A percentile compares a stretch with the other conserved stretches of the same genome.
Evolutionary conservation across 202 grass and related monocot species (phyloP).

Genomic region (Carex sylvatica): DNA sequence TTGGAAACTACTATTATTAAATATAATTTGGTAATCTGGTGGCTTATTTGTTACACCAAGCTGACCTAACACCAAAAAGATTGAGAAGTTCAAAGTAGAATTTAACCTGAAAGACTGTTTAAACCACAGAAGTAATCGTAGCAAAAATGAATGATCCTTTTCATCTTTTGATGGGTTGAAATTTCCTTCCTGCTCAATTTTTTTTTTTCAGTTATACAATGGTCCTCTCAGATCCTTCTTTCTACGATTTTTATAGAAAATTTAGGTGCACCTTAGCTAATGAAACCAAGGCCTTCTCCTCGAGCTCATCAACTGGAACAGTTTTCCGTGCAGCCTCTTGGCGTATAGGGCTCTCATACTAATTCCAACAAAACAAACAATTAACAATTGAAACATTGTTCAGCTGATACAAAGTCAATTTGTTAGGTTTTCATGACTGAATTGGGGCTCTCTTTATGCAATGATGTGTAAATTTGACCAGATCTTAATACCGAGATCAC

Average conservation of each 20-base stretch:
- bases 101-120: slow-evolving; percentile 96
- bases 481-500: too few relatives aligned
- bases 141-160: slow-evolving; percentile 76
- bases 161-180: slow-evolving; percentile 79
- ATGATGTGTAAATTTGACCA: too few relatives aligned
- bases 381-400: slow-evolving; percentile 11
- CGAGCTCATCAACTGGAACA: slow-evolving; percentile 67
- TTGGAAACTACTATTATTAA: neutral
- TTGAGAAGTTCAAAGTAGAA: slow-evolving; percentile 16
- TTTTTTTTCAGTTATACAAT: slow-evolving; percentile 35
- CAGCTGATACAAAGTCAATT: neutral
- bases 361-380: slow-evolving; percentile 28
- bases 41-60: neutral
- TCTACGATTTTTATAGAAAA: slow-evolving; percentile 4
- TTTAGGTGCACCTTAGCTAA: slow-evolving; percentile 66
- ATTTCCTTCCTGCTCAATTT: slow-evolving; percentile 70
- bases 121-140: slow-evolving; percentile 95
- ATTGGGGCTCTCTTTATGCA: neutral
- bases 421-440: slow-evolving; percentile 5
- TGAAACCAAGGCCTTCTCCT: slow-evolving; percentile 79
- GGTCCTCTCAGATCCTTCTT: slow-evolving; percentile 28
- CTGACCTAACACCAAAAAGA: slow-evolving; percentile 19
- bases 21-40: neutral
- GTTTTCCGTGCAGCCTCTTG: slow-evolving; percentile 74
- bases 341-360: slow-evolving; percentile 73